Percentiles rank a stretch among this genome's conserved stretches.
These are phyloP conservation scores for Tolypocladium album DNA, from an alignment of 2,329 filamentous ascomycete genomes.

Conservation along the genomic window DNA sequence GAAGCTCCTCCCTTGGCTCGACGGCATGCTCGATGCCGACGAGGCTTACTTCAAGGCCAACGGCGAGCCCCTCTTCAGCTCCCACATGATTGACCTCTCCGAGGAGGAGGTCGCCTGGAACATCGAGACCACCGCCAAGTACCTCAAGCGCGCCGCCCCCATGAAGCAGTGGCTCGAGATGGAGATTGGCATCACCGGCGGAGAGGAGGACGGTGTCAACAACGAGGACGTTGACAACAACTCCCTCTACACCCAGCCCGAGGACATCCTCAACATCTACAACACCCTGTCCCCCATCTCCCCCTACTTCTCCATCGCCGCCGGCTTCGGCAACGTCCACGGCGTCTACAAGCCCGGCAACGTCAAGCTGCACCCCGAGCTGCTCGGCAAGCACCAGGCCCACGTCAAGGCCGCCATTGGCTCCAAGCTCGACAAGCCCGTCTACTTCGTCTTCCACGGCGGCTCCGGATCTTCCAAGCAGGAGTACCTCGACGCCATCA, in stretches of 20 bases:
- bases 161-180: conserved; percentile 99
- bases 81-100: conserved; percentile 97
- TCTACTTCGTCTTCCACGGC: conserved; percentile 99
- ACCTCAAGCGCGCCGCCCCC: conserved; percentile 86
- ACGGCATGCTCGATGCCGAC: conserved; percentile 89
- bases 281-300: conserved; percentile 76
- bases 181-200: conserved; percentile 80
- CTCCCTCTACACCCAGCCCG: conserved; percentile 93
- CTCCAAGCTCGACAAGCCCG: conserved; percentile 71
- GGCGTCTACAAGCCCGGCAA: conserved; percentile 98
- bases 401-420: conserved; percentile 75
- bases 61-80: conserved; percentile 87
- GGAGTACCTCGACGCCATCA: conserved; percentile 83
- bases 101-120: conserved; percentile 88
- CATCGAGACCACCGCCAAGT: conserved; percentile 82
- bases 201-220: conserved; percentile 97
- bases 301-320: conserved; percentile 95
- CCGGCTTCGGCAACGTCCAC: conserved; percentile 98
- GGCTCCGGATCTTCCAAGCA: conserved; percentile 85
- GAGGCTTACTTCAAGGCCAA: conserved; percentile 91
- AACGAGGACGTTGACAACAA: conserved; percentile 97
- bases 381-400: conserved; percentile 92
- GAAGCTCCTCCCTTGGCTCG: conserved; percentile 97
- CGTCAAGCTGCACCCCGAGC: conserved; percentile 91
- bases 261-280: conserved; percentile 90